A percentile compares a stretch with the other conserved stretches of the same genome.
Conservation (phyloP, 208 protist genomes). For the Leishmania tarentolae region DNA sequence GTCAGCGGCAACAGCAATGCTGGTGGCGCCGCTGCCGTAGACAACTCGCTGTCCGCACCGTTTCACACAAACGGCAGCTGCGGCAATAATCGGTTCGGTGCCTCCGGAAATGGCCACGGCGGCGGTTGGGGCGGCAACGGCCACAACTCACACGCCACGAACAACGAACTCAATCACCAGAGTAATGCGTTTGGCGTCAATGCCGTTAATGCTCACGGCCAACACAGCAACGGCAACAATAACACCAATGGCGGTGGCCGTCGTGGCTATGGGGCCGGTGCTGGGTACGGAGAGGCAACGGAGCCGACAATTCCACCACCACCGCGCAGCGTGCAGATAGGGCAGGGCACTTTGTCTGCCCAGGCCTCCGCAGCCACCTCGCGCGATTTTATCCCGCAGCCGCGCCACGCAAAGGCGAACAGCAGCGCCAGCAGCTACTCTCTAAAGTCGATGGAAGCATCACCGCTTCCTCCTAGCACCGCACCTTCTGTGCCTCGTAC, state of each 20-base stretch:
- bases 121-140: slow-evolving; percentile 14
- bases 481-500: neutral
- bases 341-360: slow-evolving; percentile 21
- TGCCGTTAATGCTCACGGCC: slow-evolving; percentile 9
- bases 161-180: slow-evolving; percentile 28
- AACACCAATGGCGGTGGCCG: slow-evolving; percentile 9
- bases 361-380: slow-evolving; percentile 3
- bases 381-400: slow-evolving; percentile 29
- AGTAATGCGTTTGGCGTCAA: neutral
- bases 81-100: slow-evolving; percentile 14
- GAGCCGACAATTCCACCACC: slow-evolving; percentile 33
- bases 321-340: slow-evolving; percentile 36
- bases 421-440: slow-evolving; percentile 1
- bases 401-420: slow-evolving; percentile 23
- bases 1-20: neutral
- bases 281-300: slow-evolving; percentile 1
- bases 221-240: slow-evolving; percentile 1
- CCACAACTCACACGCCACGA: slow-evolving; percentile 7
- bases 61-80: slow-evolving; percentile 1
- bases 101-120: slow-evolving; percentile 6
- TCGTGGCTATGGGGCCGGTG: slow-evolving; percentile 8
- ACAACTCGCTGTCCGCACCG: slow-evolving; percentile 7
- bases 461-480: neutral
- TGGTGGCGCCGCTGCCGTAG: neutral
- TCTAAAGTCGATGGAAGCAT: slow-evolving; percentile 10